Percentiles rank a stretch among this genome's conserved stretches.
phyloP scores from a whole-genome alignment of 495 filamentous ascomycete genomes.

The Penicillium psychrofluorescens region DNA sequence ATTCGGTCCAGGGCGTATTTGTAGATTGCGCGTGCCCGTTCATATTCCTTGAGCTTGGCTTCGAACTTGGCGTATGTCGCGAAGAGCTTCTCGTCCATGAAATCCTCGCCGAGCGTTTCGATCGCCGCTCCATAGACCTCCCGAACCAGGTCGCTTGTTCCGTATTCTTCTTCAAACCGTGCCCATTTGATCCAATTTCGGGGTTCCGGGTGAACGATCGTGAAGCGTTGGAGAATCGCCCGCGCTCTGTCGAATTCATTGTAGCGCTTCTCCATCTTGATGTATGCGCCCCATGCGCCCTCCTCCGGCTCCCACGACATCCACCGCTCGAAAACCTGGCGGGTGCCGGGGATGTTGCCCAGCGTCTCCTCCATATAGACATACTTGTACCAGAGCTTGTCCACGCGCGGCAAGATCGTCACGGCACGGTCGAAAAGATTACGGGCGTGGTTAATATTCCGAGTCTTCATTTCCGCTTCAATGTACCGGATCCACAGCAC shows the following conservation, averaged over 20 bases:
- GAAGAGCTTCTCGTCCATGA: constrained; percentile 94
- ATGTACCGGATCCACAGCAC: constrained; percentile 83
- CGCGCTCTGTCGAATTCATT: constrained; percentile 80
- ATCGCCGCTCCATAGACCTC: constrained; percentile 89
- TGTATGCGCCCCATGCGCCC: constrained; percentile 90
- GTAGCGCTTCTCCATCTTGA: constrained; percentile 94
- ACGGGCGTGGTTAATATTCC: constrained; percentile 95
- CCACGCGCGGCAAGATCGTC: constrained; percentile 82
- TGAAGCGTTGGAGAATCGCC: constrained; percentile 83
- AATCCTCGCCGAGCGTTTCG: constrained; percentile 87
- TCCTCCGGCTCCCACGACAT: constrained; percentile 98
- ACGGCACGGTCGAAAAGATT: constrained; percentile 94
- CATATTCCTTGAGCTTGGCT: constrained; percentile 88
- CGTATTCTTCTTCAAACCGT: constrained; percentile 91
- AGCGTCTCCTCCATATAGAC: constrained; percentile 98
- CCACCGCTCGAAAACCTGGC: constrained; percentile 96
- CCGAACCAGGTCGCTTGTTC: constrained; percentile 81
- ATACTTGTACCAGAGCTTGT: constrained; percentile 99
- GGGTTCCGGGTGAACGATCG: constrained; percentile 88
- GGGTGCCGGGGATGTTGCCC: constrained; percentile 83
- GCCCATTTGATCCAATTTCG: constrained; percentile 99
- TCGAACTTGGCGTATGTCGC: constrained; percentile 90
- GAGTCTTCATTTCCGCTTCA: constrained; percentile 91
- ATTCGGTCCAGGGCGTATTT: constrained; percentile 92
- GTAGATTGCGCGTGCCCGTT: constrained; percentile 92